Evolutionary conservation across 306 rosid species (phyloP).

Genomic region (Albizia julibrissin): DNA sequence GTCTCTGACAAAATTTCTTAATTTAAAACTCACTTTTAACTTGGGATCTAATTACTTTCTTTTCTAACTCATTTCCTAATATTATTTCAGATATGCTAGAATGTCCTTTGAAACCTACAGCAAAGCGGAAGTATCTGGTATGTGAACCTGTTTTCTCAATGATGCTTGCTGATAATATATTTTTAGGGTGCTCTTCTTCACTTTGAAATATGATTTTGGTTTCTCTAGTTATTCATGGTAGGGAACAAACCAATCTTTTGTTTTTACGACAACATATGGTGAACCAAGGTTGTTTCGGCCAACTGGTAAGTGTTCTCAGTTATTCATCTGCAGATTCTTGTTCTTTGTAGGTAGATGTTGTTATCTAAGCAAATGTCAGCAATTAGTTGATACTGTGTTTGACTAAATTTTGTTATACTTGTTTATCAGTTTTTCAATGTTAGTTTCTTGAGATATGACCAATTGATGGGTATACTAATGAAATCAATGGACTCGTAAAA

Average conservation of each 20-base stretch:
- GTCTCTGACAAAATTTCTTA: too few species aligned
- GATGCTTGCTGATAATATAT: conserved; percentile 5
- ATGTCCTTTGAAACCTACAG: conserved; percentile 79
- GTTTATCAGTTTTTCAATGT: neutral
- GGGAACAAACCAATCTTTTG: conserved; percentile 92
- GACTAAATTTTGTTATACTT: neutral
- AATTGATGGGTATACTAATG: too few species aligned
- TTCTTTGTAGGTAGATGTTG: conserved; percentile 25
- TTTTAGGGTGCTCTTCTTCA: conserved; percentile 4
- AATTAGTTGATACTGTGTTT: conserved; percentile 9
- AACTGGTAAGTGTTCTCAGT: conserved; percentile 68
- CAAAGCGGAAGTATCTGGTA: conserved; percentile 91
- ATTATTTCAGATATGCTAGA: too few species aligned
- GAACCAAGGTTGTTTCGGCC: conserved; percentile 92
- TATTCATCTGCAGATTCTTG: conserved; percentile 15
- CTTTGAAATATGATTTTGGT: conserved; percentile 35
- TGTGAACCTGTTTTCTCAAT: conserved; percentile 32
- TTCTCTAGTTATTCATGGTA: conserved; percentile 30
- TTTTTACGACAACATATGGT: conserved; percentile 91
- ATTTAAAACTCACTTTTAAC: too few species aligned
- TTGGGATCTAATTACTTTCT: too few species aligned
- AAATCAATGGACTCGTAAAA: too few species aligned
- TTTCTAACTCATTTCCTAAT: too few species aligned
- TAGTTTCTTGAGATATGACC: neutral
- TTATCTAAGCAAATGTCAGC: neutral